These are phyloP conservation scores for apple (Malus domestica) DNA, from an alignment of 306 rosid genomes.

Conservation along the genomic window ASM211411v1 NC_041794.1:1509001-1509500, in stretches of 20 bases:
- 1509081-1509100: no score
- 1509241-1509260: background rate
- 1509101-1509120: no score
- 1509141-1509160: no score
- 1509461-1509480: background rate
- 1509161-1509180: no score
- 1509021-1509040: no score
- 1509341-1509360: slow-evolving; percentile 52
- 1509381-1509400: slow-evolving; percentile 87
- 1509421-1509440: slow-evolving; percentile 67
- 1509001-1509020: no score
- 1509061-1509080: no score
- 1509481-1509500: background rate
- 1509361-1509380: slow-evolving; percentile 86
- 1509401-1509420: slow-evolving; percentile 58
- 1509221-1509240: background rate
- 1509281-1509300: background rate
- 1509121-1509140: no score
- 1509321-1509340: background rate
- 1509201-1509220: background rate
- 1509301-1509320: background rate
- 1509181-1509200: no score
- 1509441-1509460: slow-evolving; percentile 26
- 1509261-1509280: background rate
- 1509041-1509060: no score